Evolutionary conservation across 208 protist species (phyloP).

Genomic region (Trypanosoma scelopori): DNA sequence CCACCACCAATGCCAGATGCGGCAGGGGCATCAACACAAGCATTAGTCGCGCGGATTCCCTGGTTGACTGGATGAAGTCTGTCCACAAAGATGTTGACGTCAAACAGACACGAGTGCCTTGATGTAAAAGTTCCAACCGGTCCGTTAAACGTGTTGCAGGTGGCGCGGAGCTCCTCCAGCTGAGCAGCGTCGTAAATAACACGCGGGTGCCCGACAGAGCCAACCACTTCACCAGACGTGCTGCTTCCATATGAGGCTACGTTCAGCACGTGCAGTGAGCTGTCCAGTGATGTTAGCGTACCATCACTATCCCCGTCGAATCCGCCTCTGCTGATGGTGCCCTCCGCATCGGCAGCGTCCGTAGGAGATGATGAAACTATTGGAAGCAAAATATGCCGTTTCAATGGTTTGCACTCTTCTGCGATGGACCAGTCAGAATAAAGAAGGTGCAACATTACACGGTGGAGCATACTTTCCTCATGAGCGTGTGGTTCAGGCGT

Average conservation of each 20-base stretch:
- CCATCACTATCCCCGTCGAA: no score
- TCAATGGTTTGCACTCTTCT: conserved; percentile 2
- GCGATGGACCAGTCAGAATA: conserved; percentile 68
- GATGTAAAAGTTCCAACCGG: conserved; percentile 60
- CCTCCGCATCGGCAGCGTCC: not conserved
- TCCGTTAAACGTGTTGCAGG: conserved; percentile 60
- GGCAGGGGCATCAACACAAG: not conserved
- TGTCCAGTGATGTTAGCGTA: not conserved
- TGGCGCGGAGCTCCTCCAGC: conserved; percentile 38
- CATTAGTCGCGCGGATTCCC: conserved; percentile 32
- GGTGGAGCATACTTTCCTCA: conserved; percentile 41
- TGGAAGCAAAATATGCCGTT: conserved; percentile 19
- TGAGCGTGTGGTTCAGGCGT: conserved; percentile 27
- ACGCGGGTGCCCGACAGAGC: not conserved
- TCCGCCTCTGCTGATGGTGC: not conserved
- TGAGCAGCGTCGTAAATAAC: conserved; percentile 46
- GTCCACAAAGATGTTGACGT: conserved; percentile 66
- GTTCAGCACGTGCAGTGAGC: not conserved
- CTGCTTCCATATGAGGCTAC: conserved; percentile 1
- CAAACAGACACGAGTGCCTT: conserved; percentile 73
- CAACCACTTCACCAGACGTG: not conserved
- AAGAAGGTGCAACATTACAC: conserved; percentile 66
- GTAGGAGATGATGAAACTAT: not conserved
- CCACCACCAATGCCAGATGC: not conserved
- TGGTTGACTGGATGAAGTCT: conserved; percentile 46